A percentile compares a stretch with the other conserved stretches of the same genome.
Conservation (phyloP, 257 asterid species). For the Craterostigma plantagineum region DNA sequence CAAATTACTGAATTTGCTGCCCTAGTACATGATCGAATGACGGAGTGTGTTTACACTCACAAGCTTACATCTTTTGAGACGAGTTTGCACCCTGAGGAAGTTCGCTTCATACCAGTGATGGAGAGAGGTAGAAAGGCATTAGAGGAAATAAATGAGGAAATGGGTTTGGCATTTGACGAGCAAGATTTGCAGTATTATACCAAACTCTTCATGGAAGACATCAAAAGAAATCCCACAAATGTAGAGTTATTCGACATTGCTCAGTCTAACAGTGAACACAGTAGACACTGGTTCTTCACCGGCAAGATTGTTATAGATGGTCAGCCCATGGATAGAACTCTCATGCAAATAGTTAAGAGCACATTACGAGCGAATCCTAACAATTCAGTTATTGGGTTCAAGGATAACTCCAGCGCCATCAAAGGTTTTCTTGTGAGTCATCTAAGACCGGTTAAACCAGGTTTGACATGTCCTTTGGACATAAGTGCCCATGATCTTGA, state of each 20-base stretch:
- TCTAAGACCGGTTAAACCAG: conserved; percentile 52
- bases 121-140: conserved; percentile 76
- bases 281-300: conserved; percentile 91
- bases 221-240: conserved; percentile 69
- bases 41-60: conserved; percentile 54
- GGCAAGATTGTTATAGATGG: conserved; percentile 78
- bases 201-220: conserved; percentile 70
- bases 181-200: conserved; percentile 82
- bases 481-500: conserved; percentile 35
- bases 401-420: conserved; percentile 92
- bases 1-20: conserved; percentile 63
- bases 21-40: conserved; percentile 86
- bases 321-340: conserved; percentile 42
- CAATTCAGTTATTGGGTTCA: conserved; percentile 88
- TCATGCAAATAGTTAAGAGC: conserved; percentile 82
- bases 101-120: conserved; percentile 60
- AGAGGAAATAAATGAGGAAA: conserved; percentile 67
- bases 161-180: conserved; percentile 96
- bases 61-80: conserved; percentile 72
- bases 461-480: conserved; percentile 49
- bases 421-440: conserved; percentile 61
- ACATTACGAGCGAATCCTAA: conserved; percentile 68
- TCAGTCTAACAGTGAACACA: conserved; percentile 94
- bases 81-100: conserved; percentile 49
- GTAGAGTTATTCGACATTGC: conserved; percentile 92